phyloP scores from a whole-genome alignment of 371 early-diverging fungal species.

The Blyttiomyces sp. region DNA sequence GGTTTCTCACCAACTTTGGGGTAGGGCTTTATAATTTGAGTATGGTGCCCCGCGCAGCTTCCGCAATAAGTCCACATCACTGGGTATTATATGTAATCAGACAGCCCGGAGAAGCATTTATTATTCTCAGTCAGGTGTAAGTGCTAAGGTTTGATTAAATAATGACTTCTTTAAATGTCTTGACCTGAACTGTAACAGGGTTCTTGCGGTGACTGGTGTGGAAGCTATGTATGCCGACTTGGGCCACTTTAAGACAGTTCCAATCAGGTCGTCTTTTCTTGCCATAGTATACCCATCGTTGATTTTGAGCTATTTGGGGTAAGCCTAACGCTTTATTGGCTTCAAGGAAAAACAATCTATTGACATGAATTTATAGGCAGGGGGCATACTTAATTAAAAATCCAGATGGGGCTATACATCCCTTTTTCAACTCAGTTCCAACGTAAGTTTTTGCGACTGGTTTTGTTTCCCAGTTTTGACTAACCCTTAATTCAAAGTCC shows the following conservation, averaged over 20 bases:
- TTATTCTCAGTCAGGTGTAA: constrained; percentile 31
- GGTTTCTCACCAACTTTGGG: constrained; percentile 42
- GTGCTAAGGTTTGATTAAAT: constrained; percentile 28
- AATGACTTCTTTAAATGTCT: constrained; percentile 27
- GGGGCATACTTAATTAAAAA: constrained; percentile 38
- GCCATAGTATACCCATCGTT: constrained; percentile 40
- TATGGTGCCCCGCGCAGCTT: constrained; percentile 16
- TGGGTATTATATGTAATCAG: constrained; percentile 2
- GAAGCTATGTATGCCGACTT: constrained; percentile 57
- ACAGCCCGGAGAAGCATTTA: constrained; percentile 13
- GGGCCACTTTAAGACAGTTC: constrained; percentile 47
- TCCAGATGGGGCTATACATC: constrained; percentile 20
- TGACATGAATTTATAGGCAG: constrained; percentile 40
- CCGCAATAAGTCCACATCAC: constrained; percentile 34
- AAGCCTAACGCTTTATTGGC: background rate
- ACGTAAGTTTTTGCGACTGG: constrained; percentile 7
- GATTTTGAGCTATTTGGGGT: constrained; percentile 35
- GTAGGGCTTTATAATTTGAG: constrained; percentile 54
- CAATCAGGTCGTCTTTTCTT: constrained; percentile 31
- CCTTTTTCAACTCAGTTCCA: constrained; percentile 35
- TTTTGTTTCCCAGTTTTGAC: too few relatives aligned
- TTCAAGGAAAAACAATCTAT: background rate
- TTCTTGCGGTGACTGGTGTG: constrained; percentile 50
- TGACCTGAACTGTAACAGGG: constrained; percentile 28
- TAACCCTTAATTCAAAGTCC: too few relatives aligned